Evolutionary conservation across 352 stramenopile genomes (phyloP).

Genomic region (Phytophthora hybrid): DNA sequence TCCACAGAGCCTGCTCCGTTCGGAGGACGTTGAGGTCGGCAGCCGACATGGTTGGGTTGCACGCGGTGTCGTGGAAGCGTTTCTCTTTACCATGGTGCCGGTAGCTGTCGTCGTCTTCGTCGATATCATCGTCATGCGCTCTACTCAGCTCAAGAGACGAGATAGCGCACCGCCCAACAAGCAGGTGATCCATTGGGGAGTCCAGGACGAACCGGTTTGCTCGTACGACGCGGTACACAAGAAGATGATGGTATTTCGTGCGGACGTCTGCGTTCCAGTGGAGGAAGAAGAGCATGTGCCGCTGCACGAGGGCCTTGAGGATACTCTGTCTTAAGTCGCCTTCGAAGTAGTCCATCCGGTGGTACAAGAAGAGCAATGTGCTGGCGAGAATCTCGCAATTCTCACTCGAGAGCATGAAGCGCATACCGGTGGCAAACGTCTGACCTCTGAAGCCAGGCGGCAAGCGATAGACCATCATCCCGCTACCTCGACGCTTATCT

Average conservation of each 20-base stretch:
- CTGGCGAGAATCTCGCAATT: conserved; percentile 78
- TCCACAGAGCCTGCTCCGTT: conserved; percentile 76
- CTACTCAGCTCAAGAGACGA: conserved; percentile 45
- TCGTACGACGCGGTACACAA: conserved; percentile 72
- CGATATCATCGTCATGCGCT: conserved; percentile 28
- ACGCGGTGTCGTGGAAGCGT: conserved; percentile 18
- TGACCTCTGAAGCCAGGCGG: conserved; percentile 56
- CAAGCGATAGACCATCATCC: conserved; percentile 56
- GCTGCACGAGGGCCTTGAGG: conserved; percentile 75
- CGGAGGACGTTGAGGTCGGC: conserved; percentile 59
- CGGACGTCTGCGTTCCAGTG: conserved; percentile 83
- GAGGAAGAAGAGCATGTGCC: conserved; percentile 81
- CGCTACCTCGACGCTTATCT: conserved; percentile 25
- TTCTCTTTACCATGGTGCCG: conserved; percentile 19
- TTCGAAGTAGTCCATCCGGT: conserved; percentile 77
- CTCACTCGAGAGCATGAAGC: conserved; percentile 77
- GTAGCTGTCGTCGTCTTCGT: conserved; percentile 41
- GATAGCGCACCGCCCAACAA: conserved; percentile 63
- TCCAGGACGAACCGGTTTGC: conserved; percentile 71
- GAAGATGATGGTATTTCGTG: conserved; percentile 76
- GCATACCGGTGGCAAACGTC: conserved; percentile 64
- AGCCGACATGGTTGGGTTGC: conserved; percentile 45
- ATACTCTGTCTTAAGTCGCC: conserved; percentile 71
- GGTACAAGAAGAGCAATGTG: conserved; percentile 76
- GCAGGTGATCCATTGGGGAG: conserved; percentile 72